A percentile compares a stretch with the other conserved stretches of the same genome.
phyloP scores from a whole-genome alignment of 192 early-diverging fungal species.

The Phycomyces nitens region DNA sequence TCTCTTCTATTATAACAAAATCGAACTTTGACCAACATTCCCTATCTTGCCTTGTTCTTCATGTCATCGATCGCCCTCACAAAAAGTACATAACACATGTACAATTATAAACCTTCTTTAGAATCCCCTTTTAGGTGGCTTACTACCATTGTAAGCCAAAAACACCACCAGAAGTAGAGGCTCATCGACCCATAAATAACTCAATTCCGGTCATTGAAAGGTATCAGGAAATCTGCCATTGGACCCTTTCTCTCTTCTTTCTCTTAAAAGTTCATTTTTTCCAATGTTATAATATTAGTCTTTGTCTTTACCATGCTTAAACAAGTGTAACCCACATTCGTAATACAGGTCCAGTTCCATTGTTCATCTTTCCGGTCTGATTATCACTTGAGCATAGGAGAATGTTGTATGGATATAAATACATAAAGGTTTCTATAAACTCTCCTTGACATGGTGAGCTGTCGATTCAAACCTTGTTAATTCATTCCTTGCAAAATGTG shows the following conservation, averaged over 20 bases:
- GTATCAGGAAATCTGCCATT: background rate
- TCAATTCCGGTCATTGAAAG: background rate
- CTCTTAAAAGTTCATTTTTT: background rate
- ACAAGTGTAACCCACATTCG: too few relatives aligned
- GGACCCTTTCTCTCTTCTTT: background rate
- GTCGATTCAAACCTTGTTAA: background rate
- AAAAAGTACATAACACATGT: background rate
- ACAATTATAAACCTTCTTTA: background rate
- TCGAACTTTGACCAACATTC: background rate
- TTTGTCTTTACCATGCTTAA: background rate
- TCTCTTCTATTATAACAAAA: background rate
- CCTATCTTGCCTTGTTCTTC: background rate
- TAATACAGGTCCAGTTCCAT: too few relatives aligned
- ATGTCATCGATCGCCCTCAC: background rate
- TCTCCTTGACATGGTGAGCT: background rate
- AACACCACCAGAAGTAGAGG: background rate
- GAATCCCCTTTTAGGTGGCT: background rate
- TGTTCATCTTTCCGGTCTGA: too few relatives aligned
- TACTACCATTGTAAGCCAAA: background rate
- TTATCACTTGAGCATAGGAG: too few relatives aligned
- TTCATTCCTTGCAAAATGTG: background rate
- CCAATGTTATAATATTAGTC: background rate
- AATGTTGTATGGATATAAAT: too few relatives aligned
- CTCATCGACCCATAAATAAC: conserved; percentile 1
- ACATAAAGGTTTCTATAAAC: too few relatives aligned